phyloP scores from a whole-genome alignment of 2,329 filamentous ascomycete genomes.

The Truncatella angustata region DNA sequence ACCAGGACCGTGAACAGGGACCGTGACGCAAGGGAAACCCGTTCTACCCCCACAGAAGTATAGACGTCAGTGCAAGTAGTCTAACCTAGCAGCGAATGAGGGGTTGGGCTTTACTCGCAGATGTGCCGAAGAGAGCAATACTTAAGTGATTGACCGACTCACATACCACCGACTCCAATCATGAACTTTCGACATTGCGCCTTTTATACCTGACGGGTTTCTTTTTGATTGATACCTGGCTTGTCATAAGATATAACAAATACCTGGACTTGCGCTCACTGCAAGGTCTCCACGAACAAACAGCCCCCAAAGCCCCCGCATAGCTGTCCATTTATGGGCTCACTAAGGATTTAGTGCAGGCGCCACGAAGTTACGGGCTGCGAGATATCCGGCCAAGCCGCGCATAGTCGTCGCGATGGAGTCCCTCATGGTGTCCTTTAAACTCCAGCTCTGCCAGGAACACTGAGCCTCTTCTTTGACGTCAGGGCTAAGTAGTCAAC shows the following conservation, averaged over 20 bases:
- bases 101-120: background rate
- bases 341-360: conserved; percentile 1
- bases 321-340: too few relatives aligned
- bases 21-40: conserved; percentile 5
- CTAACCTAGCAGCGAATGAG: background rate
- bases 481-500: background rate
- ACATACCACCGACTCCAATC: too few relatives aligned
- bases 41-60: conserved; percentile 2
- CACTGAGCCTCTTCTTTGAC: background rate
- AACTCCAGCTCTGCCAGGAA: background rate
- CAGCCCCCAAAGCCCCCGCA: too few relatives aligned
- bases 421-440: background rate
- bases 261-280: too few relatives aligned
- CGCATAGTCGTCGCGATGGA: background rate
- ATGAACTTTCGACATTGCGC: too few relatives aligned
- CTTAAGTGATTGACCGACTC: background rate
- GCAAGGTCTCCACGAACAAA: too few relatives aligned
- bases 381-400: background rate
- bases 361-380: background rate
- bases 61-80: background rate
- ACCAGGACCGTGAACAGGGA: too few relatives aligned
- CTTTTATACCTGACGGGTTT: too few relatives aligned
- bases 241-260: too few relatives aligned
- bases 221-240: too few relatives aligned
- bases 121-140: background rate